Percentiles rank a stretch among this genome's conserved stretches.
Conservation (phyloP, 2,329 filamentous ascomycete species). For the Aspergillus sp. region DNA sequence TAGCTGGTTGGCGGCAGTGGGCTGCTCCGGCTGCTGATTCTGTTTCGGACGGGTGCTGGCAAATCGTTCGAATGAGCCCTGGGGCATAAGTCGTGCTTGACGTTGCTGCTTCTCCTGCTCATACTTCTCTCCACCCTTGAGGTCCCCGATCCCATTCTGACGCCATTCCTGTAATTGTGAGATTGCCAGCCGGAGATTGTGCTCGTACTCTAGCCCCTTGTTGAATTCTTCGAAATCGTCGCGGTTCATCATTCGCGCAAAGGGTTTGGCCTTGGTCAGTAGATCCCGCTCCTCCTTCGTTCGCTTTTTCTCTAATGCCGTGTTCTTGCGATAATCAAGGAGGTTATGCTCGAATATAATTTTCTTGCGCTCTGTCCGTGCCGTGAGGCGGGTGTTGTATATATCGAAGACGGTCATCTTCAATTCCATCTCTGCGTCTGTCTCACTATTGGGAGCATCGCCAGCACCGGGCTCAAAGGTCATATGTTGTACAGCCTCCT, state of each 20-base stretch:
- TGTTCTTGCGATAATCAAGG: conserved; percentile 90
- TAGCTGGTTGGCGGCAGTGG: conserved; percentile 71
- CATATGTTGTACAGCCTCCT: conserved; percentile 98
- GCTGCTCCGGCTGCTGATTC: conserved; percentile 67
- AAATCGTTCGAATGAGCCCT: conserved; percentile 83
- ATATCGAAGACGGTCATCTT: conserved; percentile 99
- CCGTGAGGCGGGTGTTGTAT: conserved; percentile 88
- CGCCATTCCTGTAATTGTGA: conserved; percentile 92
- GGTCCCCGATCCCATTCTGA: conserved; percentile 75
- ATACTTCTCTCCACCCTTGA: conserved; percentile 86
- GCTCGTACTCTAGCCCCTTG: conserved; percentile 82
- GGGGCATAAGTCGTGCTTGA: conserved; percentile 63
- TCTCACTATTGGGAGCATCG: conserved; percentile 80
- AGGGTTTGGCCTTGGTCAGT: conserved; percentile 90
- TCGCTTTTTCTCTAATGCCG: conserved; percentile 84
- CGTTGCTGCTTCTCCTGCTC: conserved; percentile 82
- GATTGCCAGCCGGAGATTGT: conserved; percentile 88
- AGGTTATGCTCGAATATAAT: conserved; percentile 94
- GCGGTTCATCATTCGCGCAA: conserved; percentile 94
- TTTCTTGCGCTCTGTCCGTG: conserved; percentile 90
- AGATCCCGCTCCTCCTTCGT: conserved; percentile 94
- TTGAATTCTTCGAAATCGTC: conserved; percentile 85
- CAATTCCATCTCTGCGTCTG: conserved; percentile 94
- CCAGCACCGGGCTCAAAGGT: conserved; percentile 96
- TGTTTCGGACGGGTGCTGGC: conserved; percentile 71